A percentile compares a stretch with the other conserved stretches of the same genome.
These are phyloP conservation scores for Punctularia strigosozonata DNA, from an alignment of 768 basidiomycete genomes.

Conservation along the genomic window DNA sequence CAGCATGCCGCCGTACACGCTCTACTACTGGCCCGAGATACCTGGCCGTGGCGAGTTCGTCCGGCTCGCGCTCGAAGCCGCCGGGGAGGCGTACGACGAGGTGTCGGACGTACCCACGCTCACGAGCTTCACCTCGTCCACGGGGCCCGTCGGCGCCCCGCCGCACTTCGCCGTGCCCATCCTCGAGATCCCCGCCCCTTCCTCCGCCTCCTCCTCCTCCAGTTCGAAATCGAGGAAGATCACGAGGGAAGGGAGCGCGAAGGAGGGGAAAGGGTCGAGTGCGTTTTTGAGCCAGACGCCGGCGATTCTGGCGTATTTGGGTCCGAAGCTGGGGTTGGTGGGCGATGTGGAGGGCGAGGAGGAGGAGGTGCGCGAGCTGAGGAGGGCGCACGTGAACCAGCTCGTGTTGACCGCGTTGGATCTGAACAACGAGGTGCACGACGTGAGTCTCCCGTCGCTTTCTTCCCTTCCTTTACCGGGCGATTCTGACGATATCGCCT, in stretches of 20 bases:
- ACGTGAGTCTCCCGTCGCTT: slow-evolving; percentile 6
- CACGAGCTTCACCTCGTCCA: slow-evolving; percentile 32
- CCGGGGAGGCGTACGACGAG: slow-evolving; percentile 45
- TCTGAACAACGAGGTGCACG: slow-evolving; percentile 22
- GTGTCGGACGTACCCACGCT: slow-evolving; percentile 52
- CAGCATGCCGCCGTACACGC: slow-evolving; percentile 4
- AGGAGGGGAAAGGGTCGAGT: slow-evolving; percentile 5
- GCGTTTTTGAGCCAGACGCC: slow-evolving; percentile 22
- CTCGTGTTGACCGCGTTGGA: slow-evolving; percentile 25
- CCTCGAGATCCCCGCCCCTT: slow-evolving; percentile 16
- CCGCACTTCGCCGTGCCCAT: slow-evolving; percentile 30
- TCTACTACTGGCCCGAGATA: slow-evolving; percentile 17
- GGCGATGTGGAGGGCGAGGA: slow-evolving; percentile 19
- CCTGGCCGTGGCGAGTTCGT: slow-evolving; percentile 28
- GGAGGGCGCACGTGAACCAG: slow-evolving; percentile 20
- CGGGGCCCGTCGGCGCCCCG: slow-evolving; percentile 8
- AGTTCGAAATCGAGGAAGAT: neutral
- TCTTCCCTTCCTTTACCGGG: too few species aligned
- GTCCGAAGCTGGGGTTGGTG: slow-evolving; percentile 21
- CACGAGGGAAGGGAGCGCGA: neutral
- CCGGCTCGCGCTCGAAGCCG: slow-evolving; percentile 28
- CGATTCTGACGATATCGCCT: neutral
- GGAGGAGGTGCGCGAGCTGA: slow-evolving; percentile 17
- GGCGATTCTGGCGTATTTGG: slow-evolving; percentile 24
- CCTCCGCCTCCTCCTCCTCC: slow-evolving; percentile 4